Conservation (phyloP, 352 stramenopile species). For the Phytophthora constricta region DNA sequence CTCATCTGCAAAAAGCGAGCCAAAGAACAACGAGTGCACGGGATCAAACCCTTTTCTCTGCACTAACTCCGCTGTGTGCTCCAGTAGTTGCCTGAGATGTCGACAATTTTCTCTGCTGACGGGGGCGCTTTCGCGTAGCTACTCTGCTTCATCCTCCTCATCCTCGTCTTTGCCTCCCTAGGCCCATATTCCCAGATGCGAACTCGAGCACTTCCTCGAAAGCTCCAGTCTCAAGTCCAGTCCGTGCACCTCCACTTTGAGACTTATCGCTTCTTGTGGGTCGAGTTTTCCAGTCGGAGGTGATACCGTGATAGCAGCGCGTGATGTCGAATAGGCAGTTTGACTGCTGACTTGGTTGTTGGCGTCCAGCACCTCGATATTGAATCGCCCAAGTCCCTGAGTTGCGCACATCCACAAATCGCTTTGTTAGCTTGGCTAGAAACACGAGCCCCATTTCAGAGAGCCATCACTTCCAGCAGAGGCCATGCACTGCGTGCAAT, state of each 20-base stretch:
- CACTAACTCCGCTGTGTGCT: slow-evolving; percentile 89
- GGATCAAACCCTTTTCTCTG: slow-evolving; percentile 48
- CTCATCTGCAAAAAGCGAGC: slow-evolving; percentile 75
- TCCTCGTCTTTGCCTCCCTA: slow-evolving; percentile 13
- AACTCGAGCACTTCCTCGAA: slow-evolving; percentile 53
- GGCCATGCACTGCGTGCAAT: slow-evolving; percentile 61
- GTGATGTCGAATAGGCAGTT: slow-evolving; percentile 3
- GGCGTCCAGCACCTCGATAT: slow-evolving; percentile 56
- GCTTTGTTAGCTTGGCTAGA: slow-evolving; percentile 54
- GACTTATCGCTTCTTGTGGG: slow-evolving; percentile 40
- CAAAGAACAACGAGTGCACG: slow-evolving; percentile 69
- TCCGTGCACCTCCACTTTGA: slow-evolving; percentile 59
- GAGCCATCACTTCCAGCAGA: slow-evolving; percentile 58
- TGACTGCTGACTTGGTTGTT: not conserved
- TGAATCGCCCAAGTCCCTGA: slow-evolving; percentile 49
- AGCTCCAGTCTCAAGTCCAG: slow-evolving; percentile 34
- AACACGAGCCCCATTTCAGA: slow-evolving; percentile 78
- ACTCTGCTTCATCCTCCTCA: slow-evolving; percentile 15
- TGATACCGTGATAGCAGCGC: slow-evolving; percentile 31
- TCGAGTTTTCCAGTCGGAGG: slow-evolving; percentile 43
- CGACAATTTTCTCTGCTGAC: slow-evolving; percentile 70
- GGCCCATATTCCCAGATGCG: slow-evolving; percentile 40
- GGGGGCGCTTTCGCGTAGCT: not conserved
- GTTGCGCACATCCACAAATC: slow-evolving; percentile 66
- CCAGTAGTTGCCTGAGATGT: slow-evolving; percentile 82